Base-by-base conservation (phyloP, 352 stramenopile species). In the Phytopythium vexans region DNA sequence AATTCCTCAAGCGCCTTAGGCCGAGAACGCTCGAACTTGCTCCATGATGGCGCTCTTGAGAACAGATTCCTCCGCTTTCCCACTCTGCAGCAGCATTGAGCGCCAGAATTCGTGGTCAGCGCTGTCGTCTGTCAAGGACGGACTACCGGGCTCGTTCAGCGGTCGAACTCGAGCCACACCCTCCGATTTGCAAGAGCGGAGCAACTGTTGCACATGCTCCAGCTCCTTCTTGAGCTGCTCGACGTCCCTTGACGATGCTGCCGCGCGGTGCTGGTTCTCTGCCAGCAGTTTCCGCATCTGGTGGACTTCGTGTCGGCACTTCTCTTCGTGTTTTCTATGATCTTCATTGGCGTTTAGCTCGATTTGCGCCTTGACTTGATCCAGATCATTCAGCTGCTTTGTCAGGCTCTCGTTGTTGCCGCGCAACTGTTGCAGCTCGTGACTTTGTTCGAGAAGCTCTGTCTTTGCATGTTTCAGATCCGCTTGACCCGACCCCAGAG, bases 211-310 rank as follows among this genome's bases (percentile, higher is more conserved):
- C 16, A 88, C 72, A 9, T 62, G 53, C 6, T 71, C 46, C 0
- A 88, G 61, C 15, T 86, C 77, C 7, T 66, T 57, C 43, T 82
- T 82, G 41, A 88, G 63, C 48, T 62, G 64, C 34, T 73, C 55
- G 21, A 88, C 77, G 38, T 78, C 74, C 9, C 70, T 62, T 6
- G 72, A 73, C 4, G 77, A 86, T 40, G 75, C 70, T 4, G 43
- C 60, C 39, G 71, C 58, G n/a, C 60, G 68, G 42, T 79, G 64
- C 15, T 84, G 68, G 15, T 79, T 85, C 9, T 70, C 54, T 16
- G 64, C 59, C 9, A 88, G 62, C 39, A 88, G 45, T 21, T 82
- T 66, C 4, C 66, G 75, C 63, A 83, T 66, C 15, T 70, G 63
- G 15, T 62, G 33, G 1, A 86, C 27, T 43, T 88, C 74, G 3